phyloP scores from a whole-genome alignment of 2,329 filamentous ascomycete species.

The Penicillium hesseltinei region DNA sequence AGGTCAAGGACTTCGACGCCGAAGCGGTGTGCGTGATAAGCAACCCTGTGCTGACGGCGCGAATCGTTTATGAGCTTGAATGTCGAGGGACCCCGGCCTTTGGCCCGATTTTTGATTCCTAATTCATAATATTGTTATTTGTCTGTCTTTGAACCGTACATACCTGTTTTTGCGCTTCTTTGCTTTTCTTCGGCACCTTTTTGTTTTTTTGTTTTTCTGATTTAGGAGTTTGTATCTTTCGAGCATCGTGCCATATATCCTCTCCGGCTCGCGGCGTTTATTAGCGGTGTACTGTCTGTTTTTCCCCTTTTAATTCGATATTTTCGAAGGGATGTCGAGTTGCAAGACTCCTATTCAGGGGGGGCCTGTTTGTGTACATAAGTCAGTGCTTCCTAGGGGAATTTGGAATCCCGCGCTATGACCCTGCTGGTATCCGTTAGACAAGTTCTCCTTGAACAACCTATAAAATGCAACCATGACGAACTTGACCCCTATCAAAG shows the following conservation, averaged over 20 bases:
- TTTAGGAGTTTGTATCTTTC: background rate
- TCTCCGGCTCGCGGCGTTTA: background rate
- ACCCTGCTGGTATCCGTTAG: background rate
- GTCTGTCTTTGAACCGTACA: background rate
- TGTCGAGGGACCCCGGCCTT: slow-evolving; percentile 64
- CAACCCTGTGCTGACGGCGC: slow-evolving; percentile 65
- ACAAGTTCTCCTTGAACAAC: background rate
- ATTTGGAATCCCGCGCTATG: slow-evolving; percentile 8
- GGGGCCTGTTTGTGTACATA: slow-evolving; percentile 2
- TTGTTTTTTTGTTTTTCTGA: background rate
- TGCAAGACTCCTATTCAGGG: background rate
- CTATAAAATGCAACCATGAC: background rate
- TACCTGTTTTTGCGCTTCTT: slow-evolving; percentile 1
- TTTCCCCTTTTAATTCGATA: background rate
- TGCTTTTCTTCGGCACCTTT: background rate
- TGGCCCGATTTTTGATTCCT: slow-evolving; percentile 73
- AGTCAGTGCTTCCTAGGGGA: background rate
- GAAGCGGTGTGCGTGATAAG: slow-evolving; percentile 74
- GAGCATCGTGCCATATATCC: background rate
- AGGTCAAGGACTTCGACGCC: slow-evolving; percentile 48
- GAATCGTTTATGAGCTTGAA: slow-evolving; percentile 68
- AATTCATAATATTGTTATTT: slow-evolving; percentile 14
- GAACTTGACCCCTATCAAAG: background rate
- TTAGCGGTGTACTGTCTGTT: background rate
- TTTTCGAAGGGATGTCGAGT: background rate